phyloP scores from a whole-genome alignment of 768 basidiomycete species.

The Amanita jacksonii region DNA sequence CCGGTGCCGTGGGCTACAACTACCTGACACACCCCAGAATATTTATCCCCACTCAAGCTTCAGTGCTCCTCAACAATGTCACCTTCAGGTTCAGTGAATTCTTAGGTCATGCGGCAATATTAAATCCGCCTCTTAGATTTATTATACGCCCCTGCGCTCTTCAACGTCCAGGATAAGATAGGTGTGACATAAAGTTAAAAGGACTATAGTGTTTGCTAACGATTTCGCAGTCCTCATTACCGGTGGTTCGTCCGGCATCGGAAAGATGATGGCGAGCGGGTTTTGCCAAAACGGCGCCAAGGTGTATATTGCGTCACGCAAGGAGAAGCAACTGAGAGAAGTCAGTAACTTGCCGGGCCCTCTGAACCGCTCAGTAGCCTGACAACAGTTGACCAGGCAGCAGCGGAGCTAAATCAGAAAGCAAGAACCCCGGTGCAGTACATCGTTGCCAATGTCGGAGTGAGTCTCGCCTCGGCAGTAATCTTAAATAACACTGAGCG shows the following conservation, averaged over 20 bases:
- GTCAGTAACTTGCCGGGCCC: constrained; percentile 25
- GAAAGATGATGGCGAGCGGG: constrained; percentile 75
- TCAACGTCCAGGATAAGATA: constrained; percentile 61
- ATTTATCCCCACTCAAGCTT: no score
- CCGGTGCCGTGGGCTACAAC: no score
- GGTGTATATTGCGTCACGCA: constrained; percentile 85
- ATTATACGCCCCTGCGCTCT: constrained; percentile 41
- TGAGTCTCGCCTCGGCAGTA: constrained; percentile 25
- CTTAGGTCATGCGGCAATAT: constrained; percentile 2
- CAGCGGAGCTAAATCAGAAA: constrained; percentile 49
- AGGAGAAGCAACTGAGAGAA: constrained; percentile 69
- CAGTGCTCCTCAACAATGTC: constrained; percentile 15
- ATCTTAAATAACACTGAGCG: no score
- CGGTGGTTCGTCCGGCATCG: constrained; percentile 78
- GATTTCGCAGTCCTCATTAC: constrained; percentile 55
- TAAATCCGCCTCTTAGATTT: constrained; percentile 32
- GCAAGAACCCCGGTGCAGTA: constrained; percentile 49
- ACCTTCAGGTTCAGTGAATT: constrained; percentile 12
- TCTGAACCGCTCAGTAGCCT: neutral
- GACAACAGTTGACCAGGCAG: constrained; percentile 24
- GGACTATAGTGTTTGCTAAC: constrained; percentile 4
- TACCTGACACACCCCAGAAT: no score
- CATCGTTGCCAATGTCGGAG: constrained; percentile 64
- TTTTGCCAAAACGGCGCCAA: constrained; percentile 81
- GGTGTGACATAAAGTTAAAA: constrained; percentile 25